Base-by-base conservation (phyloP, 768 basidiomycete species). In the Mycena latifolia region DNA sequence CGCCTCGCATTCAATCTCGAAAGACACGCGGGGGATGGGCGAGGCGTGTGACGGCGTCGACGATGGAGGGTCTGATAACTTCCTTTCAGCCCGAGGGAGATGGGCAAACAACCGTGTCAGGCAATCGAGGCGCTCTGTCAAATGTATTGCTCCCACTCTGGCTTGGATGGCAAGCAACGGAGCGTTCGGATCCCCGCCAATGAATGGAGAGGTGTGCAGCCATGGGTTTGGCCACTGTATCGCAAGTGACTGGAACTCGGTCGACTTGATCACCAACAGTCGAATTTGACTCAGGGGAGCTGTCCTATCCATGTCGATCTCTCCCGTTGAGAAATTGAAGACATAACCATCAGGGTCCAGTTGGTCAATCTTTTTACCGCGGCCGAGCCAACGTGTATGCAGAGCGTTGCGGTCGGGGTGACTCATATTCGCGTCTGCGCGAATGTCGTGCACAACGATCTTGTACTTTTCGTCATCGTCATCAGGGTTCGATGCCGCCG, bases 201-300 rank as follows among this genome's bases (percentile, higher is more conserved):
- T 73, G 69, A 89, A 87, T 0, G 83, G 78, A 24, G 84, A 79
- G 3, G 82, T 75, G 33, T 76, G 76, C 31, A 90, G 75, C 80
- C 85, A 85, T n/a, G 84, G 85, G 45, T 83, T 74, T 11, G 89
- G 88, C 90, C 90, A 93, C 73, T 89, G 87, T 3, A 84, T 84
- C 24, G 82, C 75, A 25, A 91, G 75, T 1, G 79, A 73, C 52
- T 83, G 76, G 27, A 86, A 65, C 35, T 79, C 69, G 18, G 84
- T 58, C 6, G 77, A 73, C 25, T 82, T 82, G 18, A 89, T 64
- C 18, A 78, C 80, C 37, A 85, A 69, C 17, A 90, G 70, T n/a
- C 80, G 81, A 65, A 82, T 73, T 53, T 74, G 72, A 67, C 78
- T 75, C 28, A 75, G 71, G 20, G 69, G 66, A 20, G 76, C 78